A percentile compares a stretch with the other conserved stretches of the same genome.
phyloP scores from a whole-genome alignment of 257 asterid species.

The Solanum chiquidenum region DNA sequence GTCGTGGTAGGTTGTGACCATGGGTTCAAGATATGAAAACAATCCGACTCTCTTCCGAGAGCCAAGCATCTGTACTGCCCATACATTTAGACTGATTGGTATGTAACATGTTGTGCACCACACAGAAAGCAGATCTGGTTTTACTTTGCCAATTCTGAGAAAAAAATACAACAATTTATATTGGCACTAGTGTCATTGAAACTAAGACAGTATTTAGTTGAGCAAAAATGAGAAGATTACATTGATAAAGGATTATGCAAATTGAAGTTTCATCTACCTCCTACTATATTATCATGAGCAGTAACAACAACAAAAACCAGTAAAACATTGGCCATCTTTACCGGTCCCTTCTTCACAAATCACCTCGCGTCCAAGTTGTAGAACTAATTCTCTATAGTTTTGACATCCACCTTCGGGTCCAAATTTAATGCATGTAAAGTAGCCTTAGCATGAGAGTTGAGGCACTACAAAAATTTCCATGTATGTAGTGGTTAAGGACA shows the following conservation, averaged over 20 bases:
- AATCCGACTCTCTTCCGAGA: background rate
- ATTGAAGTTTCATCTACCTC: background rate
- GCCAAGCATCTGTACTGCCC: background rate
- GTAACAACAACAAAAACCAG: background rate
- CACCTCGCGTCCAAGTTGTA: background rate
- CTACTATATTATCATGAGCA: background rate
- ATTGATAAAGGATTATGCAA: background rate
- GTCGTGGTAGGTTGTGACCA: background rate
- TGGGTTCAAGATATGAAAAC: background rate
- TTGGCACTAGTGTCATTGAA: background rate
- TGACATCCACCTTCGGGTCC: background rate
- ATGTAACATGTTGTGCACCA: background rate
- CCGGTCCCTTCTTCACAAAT: background rate
- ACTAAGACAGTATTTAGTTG: background rate
- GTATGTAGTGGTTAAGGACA: background rate
- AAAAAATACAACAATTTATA: background rate
- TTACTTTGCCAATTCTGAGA: background rate
- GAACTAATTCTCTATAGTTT: background rate
- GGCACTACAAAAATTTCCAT: background rate
- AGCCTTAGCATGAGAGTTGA: background rate
- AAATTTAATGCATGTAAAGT: background rate
- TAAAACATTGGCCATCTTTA: background rate
- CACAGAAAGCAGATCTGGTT: background rate
- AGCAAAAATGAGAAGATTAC: background rate
- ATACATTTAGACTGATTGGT: background rate